Base-by-base conservation (phyloP, 352 stramenopile genomes). In the Globisporangium rhizosaccharum region DNA sequence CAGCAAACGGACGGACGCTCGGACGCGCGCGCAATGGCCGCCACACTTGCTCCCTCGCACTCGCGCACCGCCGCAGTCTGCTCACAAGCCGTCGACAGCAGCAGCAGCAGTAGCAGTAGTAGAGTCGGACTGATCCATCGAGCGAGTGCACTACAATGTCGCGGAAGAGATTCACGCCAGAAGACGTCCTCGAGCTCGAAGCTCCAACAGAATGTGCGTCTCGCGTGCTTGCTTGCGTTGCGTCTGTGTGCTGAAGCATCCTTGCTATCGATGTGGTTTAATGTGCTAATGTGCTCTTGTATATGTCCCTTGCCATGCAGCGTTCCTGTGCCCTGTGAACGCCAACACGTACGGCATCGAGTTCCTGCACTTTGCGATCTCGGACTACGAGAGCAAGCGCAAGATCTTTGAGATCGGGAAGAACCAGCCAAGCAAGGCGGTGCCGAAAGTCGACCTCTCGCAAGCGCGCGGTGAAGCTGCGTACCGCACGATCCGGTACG, bases 341-440 rank as follows among this genome's bases (percentile, higher is more conserved):
- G 92, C 90, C 62, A 98, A 98, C 78, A 93, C 75, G 37, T 97
- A 97, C 71, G 87, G 90, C 57, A 97, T 98, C 59, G 93, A 98
- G 72, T 98, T 98, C 68, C 73, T 98, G 52, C 83, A 89, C 62
- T 98, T 98, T 70, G 73, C 71, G n/a, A 98, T 98, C 67, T 82
- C 79, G 44, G 92, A 98, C 70, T 98, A 98, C 63, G 79, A 96
- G 49, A 92, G 87, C 30, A 98, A 98, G 68, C 87, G 88, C 51
- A 92, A 85, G 59, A 97, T 98, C 61, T 98, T 98, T 63, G 89
- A 97, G 65, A 93, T 97, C 58, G 81, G 82, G 55, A 87, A 92
- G 63, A 75, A 92, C 65, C 68, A 67, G 18, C 78, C 76, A 8
- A 79, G 71, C 53, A 82, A 73, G 57, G 82, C 84, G 1, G 76